Percentiles rank a stretch among this genome's conserved stretches.
These are phyloP conservation scores for Trichoderma virens DNA, from an alignment of 495 filamentous ascomycete species.

Conservation along the genomic window DNA sequence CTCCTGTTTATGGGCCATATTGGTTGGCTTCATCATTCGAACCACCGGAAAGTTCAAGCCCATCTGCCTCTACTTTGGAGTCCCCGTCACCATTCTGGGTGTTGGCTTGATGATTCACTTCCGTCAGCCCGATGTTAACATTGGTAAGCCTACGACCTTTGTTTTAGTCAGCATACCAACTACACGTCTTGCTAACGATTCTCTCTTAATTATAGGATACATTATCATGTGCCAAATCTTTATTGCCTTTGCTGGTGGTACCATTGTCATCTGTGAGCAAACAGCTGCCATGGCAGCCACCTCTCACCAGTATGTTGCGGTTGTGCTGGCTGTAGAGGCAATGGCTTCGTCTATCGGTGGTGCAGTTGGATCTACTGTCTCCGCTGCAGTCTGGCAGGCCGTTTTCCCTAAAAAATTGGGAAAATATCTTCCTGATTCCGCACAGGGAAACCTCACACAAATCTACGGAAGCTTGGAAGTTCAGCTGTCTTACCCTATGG, in stretches of 20 bases:
- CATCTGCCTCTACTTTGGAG: constrained; percentile 54
- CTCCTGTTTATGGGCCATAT: constrained; percentile 52
- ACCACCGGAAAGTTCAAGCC: constrained; percentile 51
- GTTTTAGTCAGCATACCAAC: background rate
- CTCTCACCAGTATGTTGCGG: constrained; percentile 58
- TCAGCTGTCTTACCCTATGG: constrained; percentile 47
- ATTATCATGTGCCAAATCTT: constrained; percentile 74
- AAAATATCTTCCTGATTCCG: constrained; percentile 50
- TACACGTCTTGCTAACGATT: background rate
- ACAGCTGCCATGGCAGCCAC: constrained; percentile 61
- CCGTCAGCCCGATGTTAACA: constrained; percentile 44
- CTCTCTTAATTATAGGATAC: constrained; percentile 30
- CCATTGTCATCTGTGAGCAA: constrained; percentile 54
- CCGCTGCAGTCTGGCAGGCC: constrained; percentile 59
- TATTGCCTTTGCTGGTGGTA: constrained; percentile 59
- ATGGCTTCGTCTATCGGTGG: constrained; percentile 59
- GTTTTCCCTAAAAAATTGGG: constrained; percentile 46
- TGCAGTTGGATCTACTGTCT: constrained; percentile 54
- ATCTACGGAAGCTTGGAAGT: constrained; percentile 47
- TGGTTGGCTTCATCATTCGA: constrained; percentile 50
- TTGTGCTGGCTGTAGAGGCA: constrained; percentile 53
- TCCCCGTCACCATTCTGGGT: constrained; percentile 58
- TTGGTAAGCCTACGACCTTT: constrained; percentile 30
- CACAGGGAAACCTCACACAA: constrained; percentile 27
- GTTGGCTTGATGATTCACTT: constrained; percentile 72